A percentile compares a stretch with the other conserved stretches of the same genome.
Conservation (phyloP, 2,329 filamentous ascomycete genomes). For the Aspergillus udagawae region DNA sequence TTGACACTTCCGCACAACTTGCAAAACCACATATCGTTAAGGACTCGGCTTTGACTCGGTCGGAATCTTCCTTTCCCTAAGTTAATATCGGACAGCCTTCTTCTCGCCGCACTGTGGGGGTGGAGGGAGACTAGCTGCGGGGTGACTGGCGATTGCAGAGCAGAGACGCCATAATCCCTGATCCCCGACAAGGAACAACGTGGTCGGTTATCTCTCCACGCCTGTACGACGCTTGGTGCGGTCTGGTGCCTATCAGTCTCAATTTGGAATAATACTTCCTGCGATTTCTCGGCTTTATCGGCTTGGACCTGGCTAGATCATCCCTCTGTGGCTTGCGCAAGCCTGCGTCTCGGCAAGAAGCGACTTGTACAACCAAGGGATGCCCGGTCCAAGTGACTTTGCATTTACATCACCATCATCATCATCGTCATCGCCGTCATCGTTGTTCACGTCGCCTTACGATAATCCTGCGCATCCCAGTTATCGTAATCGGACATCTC, state of each 20-base stretch:
- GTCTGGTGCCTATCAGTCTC: conserved; percentile 11
- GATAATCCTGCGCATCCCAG: neutral
- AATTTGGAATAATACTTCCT: neutral
- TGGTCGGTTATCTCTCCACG: conserved; percentile 10
- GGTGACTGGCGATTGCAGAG: conserved; percentile 16
- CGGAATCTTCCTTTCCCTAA: neutral
- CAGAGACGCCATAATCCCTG: conserved; percentile 12
- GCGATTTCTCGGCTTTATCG: neutral
- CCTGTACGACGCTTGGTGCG: conserved; percentile 2
- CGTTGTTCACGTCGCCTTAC: neutral
- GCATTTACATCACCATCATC: conserved; percentile 8
- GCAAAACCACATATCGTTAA: neutral
- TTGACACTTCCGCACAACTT: neutral
- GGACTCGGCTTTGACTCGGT: neutral
- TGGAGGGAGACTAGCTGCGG: conserved; percentile 17
- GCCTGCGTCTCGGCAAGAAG: conserved; percentile 1
- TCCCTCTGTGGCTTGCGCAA: neutral
- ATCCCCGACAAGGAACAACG: conserved; percentile 17
- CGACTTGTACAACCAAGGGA: conserved; percentile 12
- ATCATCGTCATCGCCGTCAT: neutral
- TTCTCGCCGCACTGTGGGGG: conserved; percentile 10
- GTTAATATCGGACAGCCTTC: neutral
- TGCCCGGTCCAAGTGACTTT: conserved; percentile 12
- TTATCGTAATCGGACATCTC: conserved; percentile 7
- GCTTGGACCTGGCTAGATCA: neutral